phyloP scores from a whole-genome alignment of 1,284 basidiomycete species.

The Naganishia albida region DNA sequence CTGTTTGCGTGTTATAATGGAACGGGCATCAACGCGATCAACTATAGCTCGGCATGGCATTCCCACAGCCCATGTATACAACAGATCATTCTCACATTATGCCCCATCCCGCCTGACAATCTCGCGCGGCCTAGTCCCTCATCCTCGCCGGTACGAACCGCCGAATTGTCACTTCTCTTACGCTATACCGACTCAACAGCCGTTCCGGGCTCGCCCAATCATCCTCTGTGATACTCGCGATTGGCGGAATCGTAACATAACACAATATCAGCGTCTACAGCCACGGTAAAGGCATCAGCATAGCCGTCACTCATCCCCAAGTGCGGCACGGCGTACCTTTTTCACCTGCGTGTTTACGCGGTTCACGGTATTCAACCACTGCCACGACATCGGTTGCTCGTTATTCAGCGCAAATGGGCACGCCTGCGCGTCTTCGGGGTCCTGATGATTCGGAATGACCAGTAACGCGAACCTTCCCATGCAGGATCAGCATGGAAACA shows the following conservation, averaged over 20 bases:
- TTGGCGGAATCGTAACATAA: conserved; percentile 82
- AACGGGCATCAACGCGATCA: too few species aligned
- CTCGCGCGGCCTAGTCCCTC: conserved; percentile 65
- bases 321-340: conserved; percentile 63
- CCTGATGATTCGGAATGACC: conserved; percentile 84
- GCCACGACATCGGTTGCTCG: conserved; percentile 76
- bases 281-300: conserved; percentile 13
- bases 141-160: conserved; percentile 88
- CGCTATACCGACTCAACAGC: conserved; percentile 66
- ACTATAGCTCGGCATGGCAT: too few species aligned
- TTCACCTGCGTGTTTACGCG: conserved; percentile 96
- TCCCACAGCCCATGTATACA: too few species aligned
- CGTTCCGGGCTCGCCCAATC: conserved; percentile 69
- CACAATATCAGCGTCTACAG: conserved; percentile 81
- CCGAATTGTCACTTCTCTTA: conserved; percentile 81
- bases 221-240: conserved; percentile 45
- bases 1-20: too few species aligned
- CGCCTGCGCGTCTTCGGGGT: conserved; percentile 66
- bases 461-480: conserved; percentile 79
- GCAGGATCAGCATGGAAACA: conserved; percentile 6
- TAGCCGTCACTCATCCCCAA: conserved; percentile 5
- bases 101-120: not conserved
- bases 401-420: conserved; percentile 62
- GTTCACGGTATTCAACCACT: conserved; percentile 95
- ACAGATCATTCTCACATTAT: not conserved